These are phyloP conservation scores for Aspergillus pseudoglaucus DNA, from an alignment of 2,329 filamentous ascomycete species.

Conservation along the genomic window DNA sequence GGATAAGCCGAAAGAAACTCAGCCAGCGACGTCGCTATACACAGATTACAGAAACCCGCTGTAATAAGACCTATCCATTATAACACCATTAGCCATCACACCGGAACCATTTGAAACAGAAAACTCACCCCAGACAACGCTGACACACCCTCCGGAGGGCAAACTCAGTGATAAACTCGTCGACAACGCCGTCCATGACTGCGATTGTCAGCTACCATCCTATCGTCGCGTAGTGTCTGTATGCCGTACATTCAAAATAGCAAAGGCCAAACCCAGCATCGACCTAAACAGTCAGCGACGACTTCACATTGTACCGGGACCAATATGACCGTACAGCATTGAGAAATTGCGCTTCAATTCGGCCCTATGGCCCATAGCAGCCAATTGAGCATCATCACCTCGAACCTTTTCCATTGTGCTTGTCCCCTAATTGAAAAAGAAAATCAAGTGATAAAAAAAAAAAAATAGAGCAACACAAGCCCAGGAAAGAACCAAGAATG, in stretches of 20 bases:
- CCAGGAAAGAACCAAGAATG: background rate
- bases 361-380: conserved; percentile 52
- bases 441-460: background rate
- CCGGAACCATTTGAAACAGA: background rate
- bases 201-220: background rate
- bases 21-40: conserved; percentile 60
- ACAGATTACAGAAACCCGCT: conserved; percentile 63
- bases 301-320: too few relatives aligned
- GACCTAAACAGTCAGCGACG: conserved; percentile 29
- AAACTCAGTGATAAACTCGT: conserved; percentile 56
- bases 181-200: conserved; percentile 56
- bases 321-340: conserved; percentile 43
- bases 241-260: conserved; percentile 48
- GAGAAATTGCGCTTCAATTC: conserved; percentile 55
- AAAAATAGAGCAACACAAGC: background rate
- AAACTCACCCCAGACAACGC: conserved; percentile 63
- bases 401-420: conserved; percentile 7
- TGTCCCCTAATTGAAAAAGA: conserved; percentile 11
- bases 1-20: conserved; percentile 63
- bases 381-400: conserved; percentile 46
- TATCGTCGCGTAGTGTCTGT: background rate
- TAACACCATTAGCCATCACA: background rate
- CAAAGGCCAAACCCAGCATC: conserved; percentile 58
- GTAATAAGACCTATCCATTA: conserved; percentile 39
- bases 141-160: conserved; percentile 63